A percentile compares a stretch with the other conserved stretches of the same genome.
Conservation (phyloP, 441 rosid genomes). For the Populus hybrid region DNA sequence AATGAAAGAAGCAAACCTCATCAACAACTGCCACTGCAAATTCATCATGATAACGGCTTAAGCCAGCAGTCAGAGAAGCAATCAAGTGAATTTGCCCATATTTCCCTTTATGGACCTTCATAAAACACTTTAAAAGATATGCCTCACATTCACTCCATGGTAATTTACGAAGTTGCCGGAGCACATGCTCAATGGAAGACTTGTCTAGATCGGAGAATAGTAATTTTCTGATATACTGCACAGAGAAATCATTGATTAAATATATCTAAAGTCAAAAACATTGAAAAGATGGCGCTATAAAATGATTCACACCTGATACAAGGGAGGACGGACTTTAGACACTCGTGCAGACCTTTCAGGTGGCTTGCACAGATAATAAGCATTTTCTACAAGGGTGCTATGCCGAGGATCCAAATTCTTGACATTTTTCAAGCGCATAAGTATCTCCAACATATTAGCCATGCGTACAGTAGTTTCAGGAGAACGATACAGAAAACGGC, state of each 20-base stretch:
- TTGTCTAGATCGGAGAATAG: conserved; percentile 96
- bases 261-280: conserved; percentile 6
- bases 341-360: conserved; percentile 98
- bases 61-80: conserved; percentile 97
- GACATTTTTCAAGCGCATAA: conserved; percentile 99
- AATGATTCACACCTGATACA: conserved; percentile 68
- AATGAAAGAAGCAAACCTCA: conserved; percentile 62
- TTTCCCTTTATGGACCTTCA: conserved; percentile 96
- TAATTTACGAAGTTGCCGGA: conserved; percentile 96
- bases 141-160: conserved; percentile 97
- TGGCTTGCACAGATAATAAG: conserved; percentile 97
- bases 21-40: conserved; percentile 98
- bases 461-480: conserved; percentile 93
- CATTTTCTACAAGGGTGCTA: conserved; percentile 98
- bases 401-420: conserved; percentile 99
- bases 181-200: conserved; percentile 84
- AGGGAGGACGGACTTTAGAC: conserved; percentile 88
- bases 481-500: conserved; percentile 95
- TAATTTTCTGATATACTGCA: conserved; percentile 94
- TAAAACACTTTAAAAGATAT: conserved; percentile 91
- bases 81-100: conserved; percentile 96
- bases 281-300: conserved; percentile 6
- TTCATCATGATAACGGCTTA: conserved; percentile 97
- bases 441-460: conserved; percentile 98
- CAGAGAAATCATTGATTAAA: conserved; percentile 12